Base-by-base conservation (phyloP, 1,284 basidiomycete genomes). In the Marasmius fiardii region DNA sequence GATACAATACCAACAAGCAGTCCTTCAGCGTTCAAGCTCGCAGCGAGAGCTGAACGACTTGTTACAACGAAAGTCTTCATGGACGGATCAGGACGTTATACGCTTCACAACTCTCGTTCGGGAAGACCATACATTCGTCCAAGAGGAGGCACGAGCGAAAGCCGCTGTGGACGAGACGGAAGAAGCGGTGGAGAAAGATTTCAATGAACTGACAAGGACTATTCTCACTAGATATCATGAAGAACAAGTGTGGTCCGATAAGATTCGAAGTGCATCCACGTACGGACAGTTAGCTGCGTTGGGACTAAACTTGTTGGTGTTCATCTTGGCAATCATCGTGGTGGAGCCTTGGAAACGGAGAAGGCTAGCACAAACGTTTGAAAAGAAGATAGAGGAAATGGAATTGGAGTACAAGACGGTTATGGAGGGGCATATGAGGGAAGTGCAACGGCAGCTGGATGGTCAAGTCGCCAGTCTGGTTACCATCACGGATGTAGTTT, bases 241-340 rank as follows among this genome's bases (percentile, higher is more conserved):
- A 71, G 95, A 97, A 68, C 95, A 98, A 70, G 86, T 96, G 4
- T 98, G 95, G 95, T 93, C 91, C 58, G 95, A 98, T 76, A 98
- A 98, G 75, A 96, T 98, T 60, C 83, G 95, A 41, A 92, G 90
- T 62, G 89, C 92, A 43, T 92, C 90, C 54, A 96, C 94, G 5
- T 96, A 95, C 69, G 93, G 92, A 1, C 88, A 87, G 45, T 76
- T 97, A 57, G 86, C 85, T 1, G 93, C 85, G 48, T 80, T 97
- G 20, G 86, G 85, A 10, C 80, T 95, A 59, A 98, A 98, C 72
- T 73, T 97, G 70, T 61, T 90, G 49, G 90, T 98, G 41, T 98
- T 98, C 68, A 71, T 97, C 50, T 73, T 89, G 55, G 95, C 95
- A 7, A 93, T 95, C 60, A 70, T 92, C 16, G 72, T 95, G 48